Conservation (phyloP, 2,329 filamentous ascomycete species). For the Fusarium humuli region DNA sequence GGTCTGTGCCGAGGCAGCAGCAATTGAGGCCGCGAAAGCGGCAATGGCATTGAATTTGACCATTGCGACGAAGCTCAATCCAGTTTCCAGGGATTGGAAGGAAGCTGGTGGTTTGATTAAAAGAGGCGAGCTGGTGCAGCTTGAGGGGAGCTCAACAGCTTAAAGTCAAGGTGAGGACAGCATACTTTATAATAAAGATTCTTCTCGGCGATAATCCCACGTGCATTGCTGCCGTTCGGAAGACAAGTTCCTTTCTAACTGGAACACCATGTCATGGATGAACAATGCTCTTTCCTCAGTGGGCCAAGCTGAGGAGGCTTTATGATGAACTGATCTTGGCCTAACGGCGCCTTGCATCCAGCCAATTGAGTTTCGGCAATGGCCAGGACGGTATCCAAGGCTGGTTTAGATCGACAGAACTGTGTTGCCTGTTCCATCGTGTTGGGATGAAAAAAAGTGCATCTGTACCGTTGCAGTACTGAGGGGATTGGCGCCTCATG, state of each 20-base stretch:
- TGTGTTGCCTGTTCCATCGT: slow-evolving; percentile 34
- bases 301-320: slow-evolving; percentile 37
- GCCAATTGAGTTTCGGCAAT: slow-evolving; percentile 34
- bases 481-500: slow-evolving; percentile 39
- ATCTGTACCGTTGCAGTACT: slow-evolving; percentile 15
- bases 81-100: slow-evolving; percentile 6
- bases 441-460: slow-evolving; percentile 37
- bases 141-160: slow-evolving; percentile 24
- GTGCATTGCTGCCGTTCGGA: slow-evolving; percentile 33
- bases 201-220: slow-evolving; percentile 29
- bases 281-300: slow-evolving; percentile 40
- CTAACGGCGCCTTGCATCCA: slow-evolving; percentile 22
- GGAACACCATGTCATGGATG: slow-evolving; percentile 25
- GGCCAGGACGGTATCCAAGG: slow-evolving; percentile 27
- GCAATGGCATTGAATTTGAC: slow-evolving; percentile 53
- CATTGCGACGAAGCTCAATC: slow-evolving; percentile 42
- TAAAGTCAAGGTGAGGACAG: slow-evolving; percentile 23
- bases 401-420: slow-evolving; percentile 36
- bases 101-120: slow-evolving; percentile 15
- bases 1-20: slow-evolving; percentile 65
- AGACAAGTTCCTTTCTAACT: slow-evolving; percentile 28
- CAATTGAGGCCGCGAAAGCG: slow-evolving; percentile 51
- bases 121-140: slow-evolving; percentile 29
- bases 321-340: slow-evolving; percentile 33
- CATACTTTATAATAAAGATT: slow-evolving; percentile 41